Conservation (phyloP, 2,329 filamentous ascomycete species). For the Aulographum hederae region DNA sequence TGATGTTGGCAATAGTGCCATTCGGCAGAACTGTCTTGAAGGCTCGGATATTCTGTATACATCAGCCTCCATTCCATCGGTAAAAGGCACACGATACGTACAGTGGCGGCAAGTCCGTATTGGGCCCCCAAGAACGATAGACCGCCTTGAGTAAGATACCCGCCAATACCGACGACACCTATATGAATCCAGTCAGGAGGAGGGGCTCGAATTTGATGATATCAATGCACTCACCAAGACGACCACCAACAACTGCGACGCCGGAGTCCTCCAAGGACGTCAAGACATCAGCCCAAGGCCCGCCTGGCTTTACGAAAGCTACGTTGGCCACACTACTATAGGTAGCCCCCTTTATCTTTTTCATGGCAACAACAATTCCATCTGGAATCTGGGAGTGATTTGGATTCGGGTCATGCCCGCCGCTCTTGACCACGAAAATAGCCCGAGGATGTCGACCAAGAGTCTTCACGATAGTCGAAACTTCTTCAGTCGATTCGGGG, state of each 20-base stretch:
- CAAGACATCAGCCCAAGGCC: constrained; percentile 1
- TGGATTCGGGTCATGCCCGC: constrained; percentile 1
- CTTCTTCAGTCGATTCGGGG: not conserved
- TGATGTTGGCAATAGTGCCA: constrained; percentile 1
- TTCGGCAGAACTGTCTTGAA: constrained; percentile 1
- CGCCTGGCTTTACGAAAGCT: constrained; percentile 1
- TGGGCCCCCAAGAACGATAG: constrained; percentile 1
- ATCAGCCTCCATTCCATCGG: not conserved
- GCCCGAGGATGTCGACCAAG: no score
- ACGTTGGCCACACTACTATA: not conserved
- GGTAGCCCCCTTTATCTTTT: not conserved
- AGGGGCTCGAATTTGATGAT: no score
- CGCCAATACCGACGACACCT: constrained; percentile 1
- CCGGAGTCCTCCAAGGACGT: not conserved
- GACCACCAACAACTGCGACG: not conserved
- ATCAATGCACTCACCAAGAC: constrained; percentile 1
- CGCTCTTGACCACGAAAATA: constrained; percentile 3
- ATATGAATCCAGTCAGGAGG: no score
- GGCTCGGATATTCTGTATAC: not conserved
- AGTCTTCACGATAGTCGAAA: not conserved
- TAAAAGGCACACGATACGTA: not conserved
- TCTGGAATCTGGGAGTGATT: not conserved
- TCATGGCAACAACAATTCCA: constrained; percentile 1
- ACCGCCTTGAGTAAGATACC: constrained; percentile 1
- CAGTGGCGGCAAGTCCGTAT: not conserved